Conservation (phyloP, 108 stramenopile genomes). For the Seminavis robusta region DNA sequence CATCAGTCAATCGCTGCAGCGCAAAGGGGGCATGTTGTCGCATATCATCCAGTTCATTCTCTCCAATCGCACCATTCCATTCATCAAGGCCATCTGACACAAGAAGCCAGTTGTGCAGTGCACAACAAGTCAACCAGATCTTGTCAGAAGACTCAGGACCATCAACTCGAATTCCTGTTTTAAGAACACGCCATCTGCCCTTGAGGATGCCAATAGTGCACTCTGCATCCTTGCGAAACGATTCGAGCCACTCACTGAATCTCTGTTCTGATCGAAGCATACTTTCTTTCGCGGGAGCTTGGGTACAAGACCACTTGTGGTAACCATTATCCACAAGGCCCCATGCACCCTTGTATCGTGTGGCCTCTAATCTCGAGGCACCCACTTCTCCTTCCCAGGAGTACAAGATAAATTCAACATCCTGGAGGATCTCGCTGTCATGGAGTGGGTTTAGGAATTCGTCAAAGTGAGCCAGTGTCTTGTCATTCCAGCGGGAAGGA, state of each 20-base stretch:
- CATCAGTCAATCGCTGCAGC: too few species aligned
- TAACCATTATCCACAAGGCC: constrained; percentile 44
- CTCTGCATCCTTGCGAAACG: constrained; percentile 49
- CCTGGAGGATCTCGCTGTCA: too few species aligned
- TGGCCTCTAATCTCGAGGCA: too few species aligned
- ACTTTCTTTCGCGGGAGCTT: too few species aligned
- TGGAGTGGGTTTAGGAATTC: too few species aligned
- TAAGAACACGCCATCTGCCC: constrained; percentile 14
- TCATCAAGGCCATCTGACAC: constrained; percentile 30
- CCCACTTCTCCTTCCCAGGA: too few species aligned
- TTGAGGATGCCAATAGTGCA: constrained; percentile 46
- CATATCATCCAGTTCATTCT: too few species aligned
- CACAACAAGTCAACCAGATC: constrained; percentile 30
- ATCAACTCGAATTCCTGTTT: constrained; percentile 20
- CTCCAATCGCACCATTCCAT: too few species aligned
- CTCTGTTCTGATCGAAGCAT: neutral
- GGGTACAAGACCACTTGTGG: constrained; percentile 24
- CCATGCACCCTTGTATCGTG: constrained; percentile 23
- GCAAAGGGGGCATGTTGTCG: too few species aligned
- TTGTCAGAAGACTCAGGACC: constrained; percentile 15
- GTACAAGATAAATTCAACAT: too few species aligned
- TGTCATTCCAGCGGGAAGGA: constrained; percentile 13
- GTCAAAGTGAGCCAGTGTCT: constrained; percentile 7
- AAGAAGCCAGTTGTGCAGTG: constrained; percentile 32
- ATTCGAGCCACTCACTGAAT: constrained; percentile 27